phyloP scores from a whole-genome alignment of 805 yeast genomes.

The Jamesozyma lodderae region DNA sequence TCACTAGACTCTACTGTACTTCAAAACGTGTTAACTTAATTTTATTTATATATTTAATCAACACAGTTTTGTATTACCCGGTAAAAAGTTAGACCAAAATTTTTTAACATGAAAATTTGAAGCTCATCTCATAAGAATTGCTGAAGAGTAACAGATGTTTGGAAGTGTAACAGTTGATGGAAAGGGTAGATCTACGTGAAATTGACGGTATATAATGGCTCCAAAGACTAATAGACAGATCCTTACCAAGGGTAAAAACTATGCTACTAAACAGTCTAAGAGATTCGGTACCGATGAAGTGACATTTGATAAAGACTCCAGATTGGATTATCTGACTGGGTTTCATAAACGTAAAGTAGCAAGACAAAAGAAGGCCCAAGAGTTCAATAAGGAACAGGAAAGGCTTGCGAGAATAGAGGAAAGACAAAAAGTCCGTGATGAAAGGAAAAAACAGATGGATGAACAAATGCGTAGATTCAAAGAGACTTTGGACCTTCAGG shows the following conservation, averaged over 20 bases:
- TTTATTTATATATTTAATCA: too few relatives aligned
- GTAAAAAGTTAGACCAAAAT: too few relatives aligned
- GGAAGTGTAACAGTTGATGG: too few relatives aligned
- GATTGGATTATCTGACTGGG: conserved; percentile 84
- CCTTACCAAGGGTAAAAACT: conserved; percentile 78
- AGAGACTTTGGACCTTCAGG: conserved; percentile 25
- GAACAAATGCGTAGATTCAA: conserved; percentile 38
- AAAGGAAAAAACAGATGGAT: conserved; percentile 55
- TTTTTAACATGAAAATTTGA: too few relatives aligned
- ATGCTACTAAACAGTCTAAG: conserved; percentile 58
- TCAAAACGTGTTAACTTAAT: too few relatives aligned
- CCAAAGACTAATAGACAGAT: conserved; percentile 59
- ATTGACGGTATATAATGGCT: too few relatives aligned
- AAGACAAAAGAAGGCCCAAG: conserved; percentile 80
- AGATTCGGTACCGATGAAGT: conserved; percentile 75
- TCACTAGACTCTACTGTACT: too few relatives aligned
- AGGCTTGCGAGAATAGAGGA: conserved; percentile 66
- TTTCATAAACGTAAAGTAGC: conserved; percentile 89
- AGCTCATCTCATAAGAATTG: too few relatives aligned
- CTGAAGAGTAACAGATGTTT: too few relatives aligned
- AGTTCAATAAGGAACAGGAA: conserved; percentile 66
- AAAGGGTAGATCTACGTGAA: too few relatives aligned
- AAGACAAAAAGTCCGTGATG: conserved; percentile 53
- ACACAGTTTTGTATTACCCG: too few relatives aligned
- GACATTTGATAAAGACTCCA: conserved; percentile 67